phyloP scores from a whole-genome alignment of 345 rosid genomes.

The Rhizophora mangle region DNA sequence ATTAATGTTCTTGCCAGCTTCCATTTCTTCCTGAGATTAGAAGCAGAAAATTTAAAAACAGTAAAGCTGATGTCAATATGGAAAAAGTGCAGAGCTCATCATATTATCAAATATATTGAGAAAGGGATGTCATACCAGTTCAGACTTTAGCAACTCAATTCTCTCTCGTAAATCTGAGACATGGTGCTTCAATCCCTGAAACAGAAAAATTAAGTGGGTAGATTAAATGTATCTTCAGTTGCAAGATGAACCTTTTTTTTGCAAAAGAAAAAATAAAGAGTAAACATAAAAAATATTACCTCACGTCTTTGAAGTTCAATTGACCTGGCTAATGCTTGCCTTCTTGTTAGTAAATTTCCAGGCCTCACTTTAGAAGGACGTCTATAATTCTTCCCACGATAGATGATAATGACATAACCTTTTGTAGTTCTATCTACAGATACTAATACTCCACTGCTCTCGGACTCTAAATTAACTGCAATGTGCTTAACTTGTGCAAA shows the following conservation, averaged over 20 bases:
- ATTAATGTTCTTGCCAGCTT: slow-evolving; percentile 38
- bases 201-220: slow-evolving; percentile 16
- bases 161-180: slow-evolving; percentile 56
- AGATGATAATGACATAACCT: slow-evolving; percentile 71
- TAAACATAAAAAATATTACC: slow-evolving; percentile 32
- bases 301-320: slow-evolving; percentile 92
- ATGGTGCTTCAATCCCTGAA: slow-evolving; percentile 81
- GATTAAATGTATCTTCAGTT: background rate
- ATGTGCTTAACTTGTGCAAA: slow-evolving; percentile 72
- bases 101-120: background rate
- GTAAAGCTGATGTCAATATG: background rate
- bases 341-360: slow-evolving; percentile 59
- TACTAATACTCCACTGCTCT: slow-evolving; percentile 86
- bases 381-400: slow-evolving; percentile 85
- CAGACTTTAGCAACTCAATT: slow-evolving; percentile 54
- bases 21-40: slow-evolving; percentile 45
- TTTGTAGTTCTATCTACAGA: slow-evolving; percentile 72
- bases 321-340: slow-evolving; percentile 79
- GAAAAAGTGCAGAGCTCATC: background rate
- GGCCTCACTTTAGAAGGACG: slow-evolving; percentile 61
- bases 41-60: background rate
- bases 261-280: background rate
- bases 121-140: slow-evolving; percentile 36
- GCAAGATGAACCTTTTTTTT: background rate
- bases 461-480: slow-evolving; percentile 79